These are phyloP conservation scores for Saksenaea vasiformis DNA, from an alignment of 371 early-diverging fungal species.

Conservation along the genomic window DNA sequence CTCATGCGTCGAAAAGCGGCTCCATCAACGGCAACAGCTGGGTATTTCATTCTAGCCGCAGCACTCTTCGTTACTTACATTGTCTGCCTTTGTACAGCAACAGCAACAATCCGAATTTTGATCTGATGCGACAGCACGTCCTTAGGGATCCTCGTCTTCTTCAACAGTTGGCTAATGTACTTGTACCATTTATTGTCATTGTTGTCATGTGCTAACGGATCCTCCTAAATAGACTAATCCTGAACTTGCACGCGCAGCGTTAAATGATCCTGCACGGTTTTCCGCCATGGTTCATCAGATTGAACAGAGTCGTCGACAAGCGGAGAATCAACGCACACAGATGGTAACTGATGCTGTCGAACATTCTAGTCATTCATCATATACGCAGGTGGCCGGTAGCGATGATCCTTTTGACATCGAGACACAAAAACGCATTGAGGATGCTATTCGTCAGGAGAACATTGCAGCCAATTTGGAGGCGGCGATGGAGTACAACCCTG, in stretches of 20 bases:
- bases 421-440: slow-evolving; percentile 90
- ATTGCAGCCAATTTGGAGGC: slow-evolving; percentile 84
- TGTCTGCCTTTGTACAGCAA: background rate
- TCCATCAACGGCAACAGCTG: slow-evolving; percentile 13
- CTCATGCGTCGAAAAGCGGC: slow-evolving; percentile 49
- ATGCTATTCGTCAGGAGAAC: slow-evolving; percentile 85
- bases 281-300: slow-evolving; percentile 67
- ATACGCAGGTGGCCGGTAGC: slow-evolving; percentile 45
- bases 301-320: slow-evolving; percentile 57
- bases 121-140: slow-evolving; percentile 77
- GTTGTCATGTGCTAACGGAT: background rate
- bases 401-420: slow-evolving; percentile 91
- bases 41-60: background rate
- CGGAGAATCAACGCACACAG: slow-evolving; percentile 58
- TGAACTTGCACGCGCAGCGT: slow-evolving; percentile 69
- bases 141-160: slow-evolving; percentile 67
- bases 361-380: background rate
- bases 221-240: slow-evolving; percentile 60
- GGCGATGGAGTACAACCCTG: slow-evolving; percentile 96
- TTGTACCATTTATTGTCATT: background rate
- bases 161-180: slow-evolving; percentile 63
- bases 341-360: slow-evolving; percentile 37
- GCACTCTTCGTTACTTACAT: background rate
- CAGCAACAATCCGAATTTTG: slow-evolving; percentile 53
- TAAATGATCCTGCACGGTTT: slow-evolving; percentile 68